Conservation (phyloP, 1,284 basidiomycete genomes). For the Mixia osmundae region DNA sequence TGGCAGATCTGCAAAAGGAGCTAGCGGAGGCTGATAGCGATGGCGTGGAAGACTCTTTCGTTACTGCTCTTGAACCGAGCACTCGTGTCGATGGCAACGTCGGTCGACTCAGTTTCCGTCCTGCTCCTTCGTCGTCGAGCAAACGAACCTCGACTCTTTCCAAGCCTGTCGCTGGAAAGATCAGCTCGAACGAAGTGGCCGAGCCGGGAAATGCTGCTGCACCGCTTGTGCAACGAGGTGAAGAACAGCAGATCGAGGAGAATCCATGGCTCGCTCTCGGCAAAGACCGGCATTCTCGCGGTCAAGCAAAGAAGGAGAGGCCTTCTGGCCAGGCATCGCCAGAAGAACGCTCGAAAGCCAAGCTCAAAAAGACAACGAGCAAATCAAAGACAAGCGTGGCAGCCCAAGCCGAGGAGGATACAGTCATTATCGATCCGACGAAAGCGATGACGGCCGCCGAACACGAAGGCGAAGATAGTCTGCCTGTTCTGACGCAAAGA, state of each 20-base stretch:
- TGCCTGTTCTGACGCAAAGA: conserved; percentile 52
- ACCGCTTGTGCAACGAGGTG: no score
- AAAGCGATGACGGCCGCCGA: conserved; percentile 4
- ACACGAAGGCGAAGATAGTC: conserved; percentile 10
- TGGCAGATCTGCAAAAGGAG: conserved; percentile 5
- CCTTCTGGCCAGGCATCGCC: no score
- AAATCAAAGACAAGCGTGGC: conserved; percentile 30
- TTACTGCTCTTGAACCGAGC: conserved; percentile 17
- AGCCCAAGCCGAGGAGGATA: conserved; percentile 23
- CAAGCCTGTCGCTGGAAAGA: no score
- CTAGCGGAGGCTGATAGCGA: conserved; percentile 24
- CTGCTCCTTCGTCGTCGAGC: conserved; percentile 12
- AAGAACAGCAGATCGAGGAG: conserved; percentile 13
- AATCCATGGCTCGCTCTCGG: conserved; percentile 50
- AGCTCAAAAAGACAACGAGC: conserved; percentile 43
- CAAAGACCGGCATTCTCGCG: conserved; percentile 35
- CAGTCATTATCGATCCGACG: conserved; percentile 2
- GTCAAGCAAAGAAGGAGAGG: no score
- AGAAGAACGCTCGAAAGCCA: no score
- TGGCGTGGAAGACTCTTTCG: conserved; percentile 20
- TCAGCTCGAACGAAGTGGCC: no score
- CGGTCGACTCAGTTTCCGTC: conserved; percentile 29
- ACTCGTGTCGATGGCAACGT: conserved; percentile 22
- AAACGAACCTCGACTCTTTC: no score
- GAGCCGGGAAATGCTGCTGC: no score